Evolutionary conservation across 768 basidiomycete species (phyloP).

Genomic region (Tricholoma sp.): DNA sequence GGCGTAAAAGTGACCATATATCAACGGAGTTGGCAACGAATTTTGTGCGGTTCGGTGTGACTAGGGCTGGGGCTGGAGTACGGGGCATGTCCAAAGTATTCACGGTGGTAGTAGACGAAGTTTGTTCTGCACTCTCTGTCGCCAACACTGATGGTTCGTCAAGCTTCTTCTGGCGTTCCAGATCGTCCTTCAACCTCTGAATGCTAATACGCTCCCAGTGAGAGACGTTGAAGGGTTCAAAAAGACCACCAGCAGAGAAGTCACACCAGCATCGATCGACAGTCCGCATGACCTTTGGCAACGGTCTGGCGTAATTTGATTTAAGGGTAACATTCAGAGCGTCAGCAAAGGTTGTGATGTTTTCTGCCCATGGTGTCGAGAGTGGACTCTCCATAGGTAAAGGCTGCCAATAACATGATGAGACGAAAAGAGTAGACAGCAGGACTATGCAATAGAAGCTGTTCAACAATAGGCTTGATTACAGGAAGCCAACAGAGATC

Average conservation of each 20-base stretch:
- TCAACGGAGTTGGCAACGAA: conserved; percentile 1
- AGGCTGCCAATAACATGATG: conserved; percentile 89
- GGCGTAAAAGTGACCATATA: conserved; percentile 14
- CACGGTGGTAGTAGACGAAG: conserved; percentile 9
- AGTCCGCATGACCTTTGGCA: conserved; percentile 57
- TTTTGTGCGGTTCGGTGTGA: conserved; percentile 2
- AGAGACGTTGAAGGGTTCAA: conserved; percentile 73
- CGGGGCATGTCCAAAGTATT: conserved; percentile 11
- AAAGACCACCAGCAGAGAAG: conserved; percentile 55
- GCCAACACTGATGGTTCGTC: conserved; percentile 16
- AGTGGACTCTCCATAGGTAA: conserved; percentile 61
- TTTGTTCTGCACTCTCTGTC: conserved; percentile 3
- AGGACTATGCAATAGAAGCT: conserved; percentile 88
- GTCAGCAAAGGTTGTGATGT: conserved; percentile 68
- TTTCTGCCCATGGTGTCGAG: conserved; percentile 58
- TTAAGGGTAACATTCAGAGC: conserved; percentile 50
- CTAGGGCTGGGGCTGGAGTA: conserved; percentile 11
- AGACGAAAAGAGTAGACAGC: conserved; percentile 76
- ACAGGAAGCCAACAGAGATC: background rate
- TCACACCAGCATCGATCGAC: conserved; percentile 88
- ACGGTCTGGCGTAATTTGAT: conserved; percentile 32
- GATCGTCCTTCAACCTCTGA: conserved; percentile 35
- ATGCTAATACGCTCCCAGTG: conserved; percentile 72
- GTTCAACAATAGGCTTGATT: background rate
- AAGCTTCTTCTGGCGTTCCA: conserved; percentile 30